Evolutionary conservation across 345 rosid genomes (phyloP).

Genomic region (Durio zibethinus): DNA sequence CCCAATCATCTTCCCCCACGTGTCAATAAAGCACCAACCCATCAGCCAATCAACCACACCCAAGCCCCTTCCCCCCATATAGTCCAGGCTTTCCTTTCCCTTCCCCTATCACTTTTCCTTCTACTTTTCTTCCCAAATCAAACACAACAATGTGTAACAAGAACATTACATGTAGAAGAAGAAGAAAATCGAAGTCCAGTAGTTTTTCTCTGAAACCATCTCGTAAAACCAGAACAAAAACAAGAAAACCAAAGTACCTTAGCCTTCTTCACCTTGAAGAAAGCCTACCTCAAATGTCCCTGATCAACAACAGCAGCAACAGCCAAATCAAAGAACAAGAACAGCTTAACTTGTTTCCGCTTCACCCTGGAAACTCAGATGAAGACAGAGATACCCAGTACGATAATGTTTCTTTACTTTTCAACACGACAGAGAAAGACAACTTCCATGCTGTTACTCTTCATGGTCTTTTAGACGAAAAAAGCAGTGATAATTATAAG

Average conservation of each 20-base stretch:
- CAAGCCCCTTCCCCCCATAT: constrained; percentile 6
- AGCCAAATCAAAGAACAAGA: constrained; percentile 17
- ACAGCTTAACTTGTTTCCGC: constrained; percentile 42
- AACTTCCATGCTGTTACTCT: constrained; percentile 49
- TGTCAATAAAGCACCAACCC: constrained; percentile 24
- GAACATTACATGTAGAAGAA: constrained; percentile 16
- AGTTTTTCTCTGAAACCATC: constrained; percentile 26
- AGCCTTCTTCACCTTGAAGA: constrained; percentile 39
- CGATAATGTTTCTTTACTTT: constrained; percentile 56
- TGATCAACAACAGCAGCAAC: neutral
- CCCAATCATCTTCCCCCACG: constrained; percentile 41
- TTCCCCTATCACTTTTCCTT: neutral
- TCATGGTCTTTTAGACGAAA: constrained; percentile 47
- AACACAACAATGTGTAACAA: neutral
- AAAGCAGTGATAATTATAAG: neutral
- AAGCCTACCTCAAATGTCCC: neutral
- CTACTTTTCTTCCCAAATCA: neutral
- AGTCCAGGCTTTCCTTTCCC: neutral
- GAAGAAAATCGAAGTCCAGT: constrained; percentile 17
- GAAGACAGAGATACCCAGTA: constrained; percentile 31
- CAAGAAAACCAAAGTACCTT: constrained; percentile 63
- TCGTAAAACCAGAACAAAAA: constrained; percentile 52
- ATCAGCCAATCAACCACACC: constrained; percentile 13
- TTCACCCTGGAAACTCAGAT: constrained; percentile 34
- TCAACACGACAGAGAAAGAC: constrained; percentile 42